Evolutionary conservation across 106 monocot genomes (phyloP).

Genomic region (Dactylorhiza incarnata): DNA sequence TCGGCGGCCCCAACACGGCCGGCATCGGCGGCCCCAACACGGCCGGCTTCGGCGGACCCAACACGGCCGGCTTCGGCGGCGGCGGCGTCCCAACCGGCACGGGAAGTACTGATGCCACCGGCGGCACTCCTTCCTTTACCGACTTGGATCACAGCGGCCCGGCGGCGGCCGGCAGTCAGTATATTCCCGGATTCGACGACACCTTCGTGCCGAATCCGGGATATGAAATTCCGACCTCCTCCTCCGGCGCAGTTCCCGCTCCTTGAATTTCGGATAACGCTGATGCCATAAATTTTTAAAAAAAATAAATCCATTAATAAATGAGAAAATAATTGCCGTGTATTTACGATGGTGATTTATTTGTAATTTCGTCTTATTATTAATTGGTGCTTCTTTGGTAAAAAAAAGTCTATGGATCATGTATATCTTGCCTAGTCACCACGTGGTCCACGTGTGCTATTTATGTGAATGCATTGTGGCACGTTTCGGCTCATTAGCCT

Average conservation of each 20-base stretch:
- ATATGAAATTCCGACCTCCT: conserved; percentile 12
- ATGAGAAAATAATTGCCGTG: too few species aligned
- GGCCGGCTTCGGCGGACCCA: neutral
- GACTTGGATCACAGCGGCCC: conserved; percentile 16
- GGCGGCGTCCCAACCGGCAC: neutral
- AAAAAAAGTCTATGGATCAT: too few species aligned
- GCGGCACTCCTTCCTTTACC: neutral
- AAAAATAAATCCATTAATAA: too few species aligned
- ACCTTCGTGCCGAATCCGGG: conserved; percentile 18
- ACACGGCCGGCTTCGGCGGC: neutral
- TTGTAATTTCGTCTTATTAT: too few species aligned
- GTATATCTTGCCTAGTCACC: too few species aligned
- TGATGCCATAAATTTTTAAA: too few species aligned
- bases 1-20: neutral
- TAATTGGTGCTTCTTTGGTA: too few species aligned
- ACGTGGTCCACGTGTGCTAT: too few species aligned
- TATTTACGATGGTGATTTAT: too few species aligned
- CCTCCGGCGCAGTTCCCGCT: neutral
- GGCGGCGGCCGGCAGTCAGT: conserved; percentile 7
- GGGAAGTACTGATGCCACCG: neutral
- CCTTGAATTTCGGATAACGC: neutral
- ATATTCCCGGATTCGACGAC: conserved; percentile 15
- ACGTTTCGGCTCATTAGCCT: too few species aligned
- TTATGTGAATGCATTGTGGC: too few species aligned
- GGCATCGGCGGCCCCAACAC: neutral